Evolutionary conservation across 2,329 filamentous ascomycete species (phyloP).

Genomic region (Exophiala spinifera): DNA sequence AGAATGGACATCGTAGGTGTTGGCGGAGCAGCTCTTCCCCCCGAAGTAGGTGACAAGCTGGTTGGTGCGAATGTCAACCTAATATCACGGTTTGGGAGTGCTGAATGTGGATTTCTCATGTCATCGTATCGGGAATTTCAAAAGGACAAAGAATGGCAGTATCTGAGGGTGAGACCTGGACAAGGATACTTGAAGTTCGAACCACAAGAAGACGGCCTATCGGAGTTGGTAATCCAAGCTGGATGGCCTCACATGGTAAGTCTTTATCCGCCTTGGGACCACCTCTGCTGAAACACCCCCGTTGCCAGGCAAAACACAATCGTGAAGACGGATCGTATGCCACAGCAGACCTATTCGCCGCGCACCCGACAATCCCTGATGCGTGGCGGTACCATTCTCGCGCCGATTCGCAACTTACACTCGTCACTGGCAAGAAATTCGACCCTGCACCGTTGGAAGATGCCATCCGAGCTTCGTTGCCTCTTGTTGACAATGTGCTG

Average conservation of each 20-base stretch:
- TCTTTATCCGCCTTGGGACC: not conserved
- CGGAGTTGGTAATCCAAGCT: slow-evolving; percentile 55
- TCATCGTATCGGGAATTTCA: slow-evolving; percentile 58
- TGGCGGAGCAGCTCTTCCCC: slow-evolving; percentile 59
- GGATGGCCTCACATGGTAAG: slow-evolving; percentile 55
- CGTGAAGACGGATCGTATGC: slow-evolving; percentile 59
- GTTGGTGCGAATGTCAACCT: slow-evolving; percentile 53
- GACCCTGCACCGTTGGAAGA: slow-evolving; percentile 62
- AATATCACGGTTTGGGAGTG: slow-evolving; percentile 62
- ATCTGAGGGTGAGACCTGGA: slow-evolving; percentile 47
- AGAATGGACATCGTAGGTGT: slow-evolving; percentile 62
- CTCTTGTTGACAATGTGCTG: slow-evolving; percentile 52
- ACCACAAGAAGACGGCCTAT: slow-evolving; percentile 42
- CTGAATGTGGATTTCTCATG: slow-evolving; percentile 64
- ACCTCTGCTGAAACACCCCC: not conserved
- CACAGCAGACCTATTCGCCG: slow-evolving; percentile 61
- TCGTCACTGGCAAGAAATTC: slow-evolving; percentile 67
- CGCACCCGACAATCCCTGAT: slow-evolving; percentile 49
- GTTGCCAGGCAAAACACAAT: slow-evolving; percentile 51
- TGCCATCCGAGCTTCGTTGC: slow-evolving; percentile 45
- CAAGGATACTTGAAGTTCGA: slow-evolving; percentile 46
- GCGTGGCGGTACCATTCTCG: slow-evolving; percentile 64
- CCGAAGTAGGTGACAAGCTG: slow-evolving; percentile 52
- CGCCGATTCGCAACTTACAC: slow-evolving; percentile 59
- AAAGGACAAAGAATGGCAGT: slow-evolving; percentile 60